Evolutionary conservation across 495 filamentous ascomycete species (phyloP), one percentile per base, ranked within the genome.

Genomic region (Penicillium longicatenatum): DNA sequence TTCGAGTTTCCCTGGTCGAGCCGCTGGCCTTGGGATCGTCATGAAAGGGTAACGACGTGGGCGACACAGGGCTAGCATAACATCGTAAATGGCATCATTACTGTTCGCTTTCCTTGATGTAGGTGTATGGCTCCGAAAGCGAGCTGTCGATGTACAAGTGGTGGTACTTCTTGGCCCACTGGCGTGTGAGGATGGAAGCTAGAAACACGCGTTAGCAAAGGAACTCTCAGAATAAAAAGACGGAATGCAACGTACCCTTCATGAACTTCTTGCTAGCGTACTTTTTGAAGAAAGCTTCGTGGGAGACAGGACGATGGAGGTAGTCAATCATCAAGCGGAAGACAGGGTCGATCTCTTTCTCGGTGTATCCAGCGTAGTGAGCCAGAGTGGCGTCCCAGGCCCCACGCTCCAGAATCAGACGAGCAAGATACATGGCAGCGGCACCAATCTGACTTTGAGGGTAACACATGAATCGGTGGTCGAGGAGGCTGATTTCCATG

Each of bases 211-310:
- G 60, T 75, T 54, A 74, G 61, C 50, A 50, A 33, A 12, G 52
- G 43, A 26, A 26, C 3, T n/a, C n/a, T n/a, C 30, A 22, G 21
- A 14, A 19, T 21, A 39, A 14, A 37, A 22, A 43, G 1, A 16
- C 11, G 39, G 42, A 14, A 33, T 17, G 59, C 75, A n/a, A 39
- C 37, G 68, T 84, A 92, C 94, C 93, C 79, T 97, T 97, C 66
- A 97, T 74, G 75, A 97, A 98, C 74, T 93, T 96, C 80, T 97
- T 98, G 83, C 91, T 94, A 16, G 95, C 94, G 68, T 98, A 98
- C 72, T 98, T 98, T 82, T 93, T 94, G 82, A 96, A 98, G 83
- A 98, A 98, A 17, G 95, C 94, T 72, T 97, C 92, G 64, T 98
- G 94, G 39, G 82, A 82, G 44, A 97, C 91, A 30, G 95, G 94